Base-by-base conservation (phyloP, 805 yeast genomes). In the Wickerhamiella occidentalis region DNA sequence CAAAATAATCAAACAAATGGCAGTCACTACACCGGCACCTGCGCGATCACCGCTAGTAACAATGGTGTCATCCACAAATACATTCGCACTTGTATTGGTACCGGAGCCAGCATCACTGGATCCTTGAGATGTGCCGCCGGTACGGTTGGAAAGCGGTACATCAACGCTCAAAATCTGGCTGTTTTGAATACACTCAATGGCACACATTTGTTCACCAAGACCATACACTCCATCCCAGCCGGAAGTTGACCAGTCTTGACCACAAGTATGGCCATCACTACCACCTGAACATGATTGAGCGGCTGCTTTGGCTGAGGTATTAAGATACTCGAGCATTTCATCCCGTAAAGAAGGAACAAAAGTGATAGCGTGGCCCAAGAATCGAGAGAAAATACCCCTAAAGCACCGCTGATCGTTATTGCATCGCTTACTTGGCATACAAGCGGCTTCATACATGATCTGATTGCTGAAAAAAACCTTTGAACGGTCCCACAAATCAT, bases 11-110 rank as follows among this genome's bases (percentile, higher is more conserved):
- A 85, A 63, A 1, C 82, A 79, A 5, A 85, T 64, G 0, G 88
- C 94, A 0, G 98, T 90, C 40, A 85, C 64, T 19, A 88, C 69
- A 44, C 94, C 94, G 1, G 96, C 96, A 45, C 97, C 97, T 1
- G 86, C 95, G 58, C 73, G 76, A 61, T 85, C 95, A 52, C 76
- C 78, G 0, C 69, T 63, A 0, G 77, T 68, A 40, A 87, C 77
- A 0, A 63, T 66, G 19, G 57, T 51, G 6, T 50, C 47, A 45
- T 62, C 61, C 7, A 52, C 53, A 4, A 59, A 51, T 28, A 57
- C 54, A 37, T 49, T 54, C 29, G 47, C 38, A 13, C 26, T 17
- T 18, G 53, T 46, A 21, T 38, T 17, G 45, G 50, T 42, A 35
- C 51, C 38, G 9, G 54, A 56, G 52, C 95, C 95, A 11, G 85